Evolutionary conservation across 805 yeast genomes (phyloP), one percentile per base, ranked within the genome.

Genomic region (Candida michaelii): DNA sequence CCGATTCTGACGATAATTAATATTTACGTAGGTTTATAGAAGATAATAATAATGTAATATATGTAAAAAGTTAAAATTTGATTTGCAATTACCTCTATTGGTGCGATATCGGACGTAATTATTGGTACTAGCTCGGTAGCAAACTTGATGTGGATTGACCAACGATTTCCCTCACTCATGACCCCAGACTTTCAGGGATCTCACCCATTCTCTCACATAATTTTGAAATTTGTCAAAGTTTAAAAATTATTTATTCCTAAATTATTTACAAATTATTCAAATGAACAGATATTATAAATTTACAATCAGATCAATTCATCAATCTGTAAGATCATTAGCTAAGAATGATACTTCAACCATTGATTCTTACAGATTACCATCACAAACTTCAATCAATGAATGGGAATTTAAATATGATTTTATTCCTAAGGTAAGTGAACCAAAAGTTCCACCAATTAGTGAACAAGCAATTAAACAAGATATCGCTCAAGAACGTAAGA

Each of bases 341-440:
- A 80, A 80, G 54, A 80, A 80, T 39, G 85, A 80, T 51, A 42
- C 62, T 4, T 79, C 84, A 7, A 74, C 79, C 30, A 80, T 80
- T 47, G 86, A 81, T 55, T 74, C 73, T 33, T 79, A 64, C 61
- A 74, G 67, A 50, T 62, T 77, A 31, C 82, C 82, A 12, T 58
- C 74, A 34, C 69, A 66, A 53, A 59, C 74, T 25, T 65, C 73
- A 39, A 58, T 76, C 56, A 58, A 69, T 53, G 69, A 76, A 56
- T 67, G 81, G 79, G 70, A 76, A 62, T 71, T 67, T 60, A 68
- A 66, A 49, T 71, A 71, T 50, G 76, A 71, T 52, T 71, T 66
- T 49, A 60, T 70, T 36, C 76, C 76, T 12, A 66, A 65, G 45
- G 63, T 59, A 10, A 42, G 65, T 2, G 62, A 62, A 39, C 73